Percentiles rank a stretch among this genome's conserved stretches.
Conservation (phyloP, 208 protist species). For the Vickermania spadyakhi region DNA sequence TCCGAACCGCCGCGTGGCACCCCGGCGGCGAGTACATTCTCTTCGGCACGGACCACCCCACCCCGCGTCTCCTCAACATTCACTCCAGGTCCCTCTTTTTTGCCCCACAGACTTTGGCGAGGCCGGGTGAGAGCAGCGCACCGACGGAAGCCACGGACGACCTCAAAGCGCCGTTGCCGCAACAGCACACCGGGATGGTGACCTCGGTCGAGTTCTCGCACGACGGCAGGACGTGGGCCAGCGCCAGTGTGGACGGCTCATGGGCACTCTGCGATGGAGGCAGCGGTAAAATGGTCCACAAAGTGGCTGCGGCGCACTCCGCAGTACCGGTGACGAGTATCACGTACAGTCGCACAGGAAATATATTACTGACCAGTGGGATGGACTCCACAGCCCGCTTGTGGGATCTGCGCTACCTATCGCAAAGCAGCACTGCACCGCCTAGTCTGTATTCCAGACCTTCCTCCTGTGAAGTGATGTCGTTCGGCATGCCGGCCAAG, state of each 20-base stretch:
- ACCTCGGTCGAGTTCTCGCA: conserved; percentile 38
- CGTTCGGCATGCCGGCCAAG: conserved; percentile 67
- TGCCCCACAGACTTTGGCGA: conserved; percentile 15
- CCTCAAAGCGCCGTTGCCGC: conserved; percentile 5
- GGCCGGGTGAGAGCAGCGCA: not conserved
- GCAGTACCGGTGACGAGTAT: conserved; percentile 74
- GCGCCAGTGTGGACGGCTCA: conserved; percentile 57
- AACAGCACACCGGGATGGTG: conserved; percentile 57
- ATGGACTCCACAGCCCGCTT: conserved; percentile 76
- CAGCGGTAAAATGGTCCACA: conserved; percentile 49
- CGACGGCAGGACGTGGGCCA: conserved; percentile 58
- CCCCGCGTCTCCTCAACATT: conserved; percentile 60
- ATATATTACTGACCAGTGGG: conserved; percentile 67
- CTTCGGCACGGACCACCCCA: conserved; percentile 63
- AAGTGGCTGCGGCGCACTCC: conserved; percentile 51
- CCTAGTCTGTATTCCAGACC: conserved; percentile 7
- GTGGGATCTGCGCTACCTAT: conserved; percentile 61
- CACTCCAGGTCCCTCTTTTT: conserved; percentile 47
- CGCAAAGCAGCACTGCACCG: conserved; percentile 4
- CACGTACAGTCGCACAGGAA: conserved; percentile 67
- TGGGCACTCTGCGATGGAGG: conserved; percentile 72
- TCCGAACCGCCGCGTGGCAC: conserved; percentile 63
- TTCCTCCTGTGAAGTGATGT: conserved; percentile 33
- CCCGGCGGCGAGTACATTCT: conserved; percentile 75
- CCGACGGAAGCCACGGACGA: conserved; percentile 1